phyloP scores from a whole-genome alignment of 805 yeast species.

The Ogataea pignaliae region DNA sequence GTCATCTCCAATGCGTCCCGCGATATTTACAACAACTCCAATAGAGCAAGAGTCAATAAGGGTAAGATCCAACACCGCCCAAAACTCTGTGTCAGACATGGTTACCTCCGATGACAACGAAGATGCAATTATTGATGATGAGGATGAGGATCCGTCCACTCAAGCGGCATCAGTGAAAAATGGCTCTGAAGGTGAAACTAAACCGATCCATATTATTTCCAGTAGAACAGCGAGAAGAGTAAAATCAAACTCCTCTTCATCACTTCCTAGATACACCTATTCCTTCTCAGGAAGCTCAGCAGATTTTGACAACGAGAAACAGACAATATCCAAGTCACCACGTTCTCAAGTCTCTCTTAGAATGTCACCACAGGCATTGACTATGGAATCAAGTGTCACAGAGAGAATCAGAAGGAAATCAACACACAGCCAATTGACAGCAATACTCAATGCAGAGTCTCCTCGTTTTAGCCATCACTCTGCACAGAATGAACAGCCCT shows the following conservation, averaged over 20 bases:
- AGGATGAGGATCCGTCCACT: constrained; percentile 8
- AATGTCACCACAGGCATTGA: constrained; percentile 1
- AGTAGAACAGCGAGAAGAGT: constrained; percentile 1
- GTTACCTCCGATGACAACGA: constrained; percentile 14
- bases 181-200: not conserved
- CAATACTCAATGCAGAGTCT: constrained; percentile 13
- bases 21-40: not conserved
- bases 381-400: not conserved
- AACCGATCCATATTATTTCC: constrained; percentile 18
- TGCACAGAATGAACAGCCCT: not conserved
- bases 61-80: not conserved
- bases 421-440: constrained; percentile 26
- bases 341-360: constrained; percentile 10
- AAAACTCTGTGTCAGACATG: not conserved
- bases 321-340: constrained; percentile 17
- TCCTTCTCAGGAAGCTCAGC: constrained; percentile 31
- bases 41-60: not conserved
- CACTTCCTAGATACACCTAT: constrained; percentile 17
- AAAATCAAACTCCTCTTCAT: constrained; percentile 7
- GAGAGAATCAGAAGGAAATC: constrained; percentile 15
- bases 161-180: too few species aligned
- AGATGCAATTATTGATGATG: constrained; percentile 23
- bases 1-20: not conserved
- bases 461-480: not conserved
- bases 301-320: constrained; percentile 34